phyloP scores from a whole-genome alignment of 352 stramenopile genomes.

The Globisporangium yorkense region DNA sequence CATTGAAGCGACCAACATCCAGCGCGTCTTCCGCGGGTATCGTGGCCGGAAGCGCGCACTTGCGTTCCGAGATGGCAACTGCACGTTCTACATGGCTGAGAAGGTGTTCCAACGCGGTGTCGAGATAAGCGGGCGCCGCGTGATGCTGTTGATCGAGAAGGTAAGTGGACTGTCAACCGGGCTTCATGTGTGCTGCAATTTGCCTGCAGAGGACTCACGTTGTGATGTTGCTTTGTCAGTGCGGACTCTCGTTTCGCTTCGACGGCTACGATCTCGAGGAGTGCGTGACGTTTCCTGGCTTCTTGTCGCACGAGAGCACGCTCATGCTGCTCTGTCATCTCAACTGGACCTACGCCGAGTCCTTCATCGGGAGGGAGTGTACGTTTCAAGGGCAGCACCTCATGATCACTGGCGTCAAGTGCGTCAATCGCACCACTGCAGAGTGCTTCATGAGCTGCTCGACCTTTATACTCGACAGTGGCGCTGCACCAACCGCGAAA shows the following conservation, averaged over 20 bases:
- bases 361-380: constrained; percentile 35
- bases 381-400: constrained; percentile 24
- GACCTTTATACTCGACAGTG: neutral
- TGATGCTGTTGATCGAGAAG: constrained; percentile 64
- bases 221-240: constrained; percentile 17
- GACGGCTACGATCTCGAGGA: constrained; percentile 45
- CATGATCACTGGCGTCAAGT: constrained; percentile 26
- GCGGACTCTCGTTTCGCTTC: constrained; percentile 57
- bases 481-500: neutral
- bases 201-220: neutral
- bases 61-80: constrained; percentile 58
- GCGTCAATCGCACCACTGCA: constrained; percentile 27
- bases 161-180: constrained; percentile 13
- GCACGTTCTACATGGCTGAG: constrained; percentile 66
- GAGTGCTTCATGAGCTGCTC: constrained; percentile 36
- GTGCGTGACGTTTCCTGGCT: constrained; percentile 46
- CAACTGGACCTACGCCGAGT: constrained; percentile 52
- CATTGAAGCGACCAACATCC: constrained; percentile 28
- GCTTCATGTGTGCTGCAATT: neutral
- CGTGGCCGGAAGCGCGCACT: constrained; percentile 43
- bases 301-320: constrained; percentile 44
- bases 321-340: constrained; percentile 42
- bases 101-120: constrained; percentile 56
- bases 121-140: constrained; percentile 28
- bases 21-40: constrained; percentile 50